Evolutionary conservation across 2,329 filamentous ascomycete genomes (phyloP).

Genomic region (Fusarium sp.): DNA sequence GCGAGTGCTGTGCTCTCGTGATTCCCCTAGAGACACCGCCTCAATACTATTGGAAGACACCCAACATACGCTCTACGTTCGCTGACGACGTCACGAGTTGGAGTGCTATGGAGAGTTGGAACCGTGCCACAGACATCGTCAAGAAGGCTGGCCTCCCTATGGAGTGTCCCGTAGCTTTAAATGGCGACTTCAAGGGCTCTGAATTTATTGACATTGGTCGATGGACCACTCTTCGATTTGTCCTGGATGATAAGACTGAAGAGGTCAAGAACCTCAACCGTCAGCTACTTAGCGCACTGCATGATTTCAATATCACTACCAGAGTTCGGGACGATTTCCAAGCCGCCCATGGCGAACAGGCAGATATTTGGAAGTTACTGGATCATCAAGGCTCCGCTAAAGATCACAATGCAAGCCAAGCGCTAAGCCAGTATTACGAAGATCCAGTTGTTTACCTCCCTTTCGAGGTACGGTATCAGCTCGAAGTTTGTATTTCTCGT

Average conservation of each 20-base stretch:
- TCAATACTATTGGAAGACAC: constrained; percentile 58
- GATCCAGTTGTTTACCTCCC: constrained; percentile 58
- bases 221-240: constrained; percentile 68
- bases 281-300: constrained; percentile 65
- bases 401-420: constrained; percentile 46
- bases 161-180: constrained; percentile 55
- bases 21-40: constrained; percentile 64
- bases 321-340: constrained; percentile 57
- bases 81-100: constrained; percentile 52
- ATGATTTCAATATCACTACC: constrained; percentile 78
- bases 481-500: constrained; percentile 92
- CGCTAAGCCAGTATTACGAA: constrained; percentile 41
- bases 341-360: constrained; percentile 46
- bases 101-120: constrained; percentile 60
- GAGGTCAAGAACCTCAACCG: constrained; percentile 52
- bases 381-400: constrained; percentile 41
- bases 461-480: constrained; percentile 85
- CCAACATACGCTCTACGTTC: constrained; percentile 52
- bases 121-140: constrained; percentile 61
- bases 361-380: constrained; percentile 51
- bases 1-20: constrained; percentile 56
- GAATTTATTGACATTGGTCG: constrained; percentile 65
- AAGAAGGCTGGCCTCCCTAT: constrained; percentile 51
- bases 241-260: constrained; percentile 50
- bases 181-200: constrained; percentile 51